A percentile compares a stretch with the other conserved stretches of the same genome.
Conservation (phyloP, 2,329 filamentous ascomycete genomes). For the Dryadomyces quercivorus region DNA sequence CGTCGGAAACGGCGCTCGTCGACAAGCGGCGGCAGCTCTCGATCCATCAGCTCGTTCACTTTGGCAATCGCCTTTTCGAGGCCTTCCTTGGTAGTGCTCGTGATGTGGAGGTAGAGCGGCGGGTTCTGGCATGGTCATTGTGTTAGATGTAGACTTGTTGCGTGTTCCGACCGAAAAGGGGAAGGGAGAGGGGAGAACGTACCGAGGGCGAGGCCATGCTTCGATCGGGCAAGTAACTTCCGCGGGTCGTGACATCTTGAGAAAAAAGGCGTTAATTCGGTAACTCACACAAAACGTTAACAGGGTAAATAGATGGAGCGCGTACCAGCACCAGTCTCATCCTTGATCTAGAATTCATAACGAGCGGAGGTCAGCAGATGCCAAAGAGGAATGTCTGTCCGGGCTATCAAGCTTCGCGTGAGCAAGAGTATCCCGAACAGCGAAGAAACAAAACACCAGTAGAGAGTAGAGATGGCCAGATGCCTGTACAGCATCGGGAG, state of each 20-base stretch:
- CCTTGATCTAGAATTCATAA: conserved; percentile 88
- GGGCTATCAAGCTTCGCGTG: conserved; percentile 58
- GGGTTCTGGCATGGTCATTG: conserved; percentile 51
- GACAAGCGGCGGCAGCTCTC: conserved; percentile 88
- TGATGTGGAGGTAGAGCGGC: conserved; percentile 88
- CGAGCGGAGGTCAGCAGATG: conserved; percentile 86
- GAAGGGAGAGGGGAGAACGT: no score
- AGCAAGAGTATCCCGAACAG: conserved; percentile 39
- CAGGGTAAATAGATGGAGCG: conserved; percentile 27
- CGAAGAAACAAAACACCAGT: background rate
- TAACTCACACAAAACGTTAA: background rate
- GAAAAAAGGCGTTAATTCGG: conserved; percentile 33
- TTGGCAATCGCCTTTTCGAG: conserved; percentile 77
- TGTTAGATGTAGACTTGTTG: no score
- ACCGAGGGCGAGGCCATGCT: conserved; percentile 90
- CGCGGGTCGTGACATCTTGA: conserved; percentile 97
- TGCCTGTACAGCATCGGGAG: background rate
- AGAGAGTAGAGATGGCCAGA: background rate
- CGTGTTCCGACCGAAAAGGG: background rate
- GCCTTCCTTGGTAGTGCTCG: conserved; percentile 83
- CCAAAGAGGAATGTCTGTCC: conserved; percentile 52
- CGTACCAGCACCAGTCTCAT: conserved; percentile 99
- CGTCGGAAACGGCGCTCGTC: conserved; percentile 88
- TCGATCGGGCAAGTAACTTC: conserved; percentile 95
- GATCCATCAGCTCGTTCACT: conserved; percentile 91